These are phyloP conservation scores for Chaetoscypha palmicola DNA, from an alignment of 2,329 filamentous ascomycete species.

Conservation along the genomic window DNA sequence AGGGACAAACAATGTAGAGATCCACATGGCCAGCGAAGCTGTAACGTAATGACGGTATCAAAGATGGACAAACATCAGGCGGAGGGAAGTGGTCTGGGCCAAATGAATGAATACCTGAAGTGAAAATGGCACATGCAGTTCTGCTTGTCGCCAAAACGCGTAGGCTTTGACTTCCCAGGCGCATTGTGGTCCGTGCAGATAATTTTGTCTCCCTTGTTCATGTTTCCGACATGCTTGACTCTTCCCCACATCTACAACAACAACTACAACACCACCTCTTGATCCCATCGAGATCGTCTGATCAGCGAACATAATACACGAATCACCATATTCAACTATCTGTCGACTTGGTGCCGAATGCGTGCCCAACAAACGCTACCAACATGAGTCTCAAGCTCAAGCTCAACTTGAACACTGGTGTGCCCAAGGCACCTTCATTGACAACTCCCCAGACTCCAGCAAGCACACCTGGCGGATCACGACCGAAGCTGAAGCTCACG, in stretches of 20 bases:
- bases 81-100: neutral
- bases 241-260: neutral
- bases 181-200: neutral
- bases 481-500: conserved; percentile 29
- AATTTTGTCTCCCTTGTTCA: neutral
- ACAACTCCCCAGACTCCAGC: conserved; percentile 18
- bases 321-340: neutral
- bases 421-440: conserved; percentile 1
- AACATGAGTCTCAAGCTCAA: conserved; percentile 28
- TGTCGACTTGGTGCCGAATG: neutral
- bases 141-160: neutral
- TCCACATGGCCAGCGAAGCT: conserved; percentile 22
- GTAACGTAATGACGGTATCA: neutral
- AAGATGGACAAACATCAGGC: neutral
- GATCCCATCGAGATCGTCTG: too few species aligned
- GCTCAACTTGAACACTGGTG: conserved; percentile 19
- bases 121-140: too few species aligned
- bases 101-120: neutral
- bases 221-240: neutral
- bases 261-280: neutral
- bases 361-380: neutral
- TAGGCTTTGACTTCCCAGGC: neutral
- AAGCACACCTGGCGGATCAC: conserved; percentile 19
- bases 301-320: neutral
- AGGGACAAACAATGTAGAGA: conserved; percentile 13